Percentiles rank a stretch among this genome's conserved stretches.
Evolutionary conservation across 352 stramenopile species (phyloP).

Genomic region (Phytophthora pluvialis): DNA sequence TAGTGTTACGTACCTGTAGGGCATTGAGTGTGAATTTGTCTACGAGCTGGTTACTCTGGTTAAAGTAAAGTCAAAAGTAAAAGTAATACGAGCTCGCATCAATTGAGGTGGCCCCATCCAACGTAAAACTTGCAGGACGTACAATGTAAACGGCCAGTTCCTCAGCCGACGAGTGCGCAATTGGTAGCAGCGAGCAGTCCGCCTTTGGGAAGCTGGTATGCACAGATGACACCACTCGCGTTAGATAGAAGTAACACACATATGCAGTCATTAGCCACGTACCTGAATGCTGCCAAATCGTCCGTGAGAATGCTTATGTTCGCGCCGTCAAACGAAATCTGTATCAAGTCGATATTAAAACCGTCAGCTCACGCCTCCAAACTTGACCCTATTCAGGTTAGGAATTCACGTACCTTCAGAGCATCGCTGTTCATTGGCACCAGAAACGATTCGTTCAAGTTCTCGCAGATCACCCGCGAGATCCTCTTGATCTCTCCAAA

Average conservation of each 20-base stretch:
- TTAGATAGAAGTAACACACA: background rate
- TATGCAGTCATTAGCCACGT: background rate
- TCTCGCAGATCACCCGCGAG: conserved; percentile 92
- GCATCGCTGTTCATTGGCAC: conserved; percentile 94
- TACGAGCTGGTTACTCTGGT: conserved; percentile 80
- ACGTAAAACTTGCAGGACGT: conserved; percentile 26
- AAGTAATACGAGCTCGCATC: background rate
- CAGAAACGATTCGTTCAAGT: conserved; percentile 97
- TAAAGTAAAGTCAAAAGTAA: background rate
- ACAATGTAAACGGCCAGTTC: conserved; percentile 95
- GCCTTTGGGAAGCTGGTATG: conserved; percentile 85
- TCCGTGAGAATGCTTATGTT: conserved; percentile 93
- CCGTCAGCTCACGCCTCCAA: background rate
- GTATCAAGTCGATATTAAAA: background rate
- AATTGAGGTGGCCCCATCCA: background rate
- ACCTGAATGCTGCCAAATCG: conserved; percentile 94
- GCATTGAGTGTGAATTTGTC: conserved; percentile 77
- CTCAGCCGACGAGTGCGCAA: conserved; percentile 97
- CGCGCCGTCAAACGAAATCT: conserved; percentile 78
- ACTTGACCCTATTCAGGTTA: background rate
- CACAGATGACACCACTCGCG: background rate
- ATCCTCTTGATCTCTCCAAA: conserved; percentile 98
- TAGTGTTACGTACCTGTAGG: conserved; percentile 48
- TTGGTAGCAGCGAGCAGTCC: conserved; percentile 96
- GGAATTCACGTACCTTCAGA: conserved; percentile 58